Evolutionary conservation across 345 rosid species (phyloP).

Genomic region (Microcos paniculata): DNA sequence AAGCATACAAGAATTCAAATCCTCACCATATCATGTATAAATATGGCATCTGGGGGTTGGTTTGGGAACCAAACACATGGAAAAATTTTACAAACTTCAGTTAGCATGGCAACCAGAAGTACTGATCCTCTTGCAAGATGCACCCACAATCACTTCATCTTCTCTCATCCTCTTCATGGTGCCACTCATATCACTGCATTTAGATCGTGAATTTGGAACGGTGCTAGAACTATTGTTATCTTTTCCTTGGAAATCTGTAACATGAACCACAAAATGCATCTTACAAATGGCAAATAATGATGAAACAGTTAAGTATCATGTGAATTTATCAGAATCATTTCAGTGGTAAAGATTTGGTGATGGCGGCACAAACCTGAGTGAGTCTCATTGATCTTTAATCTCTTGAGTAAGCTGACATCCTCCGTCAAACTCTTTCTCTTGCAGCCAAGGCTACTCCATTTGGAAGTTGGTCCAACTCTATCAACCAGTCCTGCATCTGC

Average conservation of each 20-base stretch:
- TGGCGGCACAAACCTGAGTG: constrained; percentile 24
- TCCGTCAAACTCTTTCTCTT: constrained; percentile 56
- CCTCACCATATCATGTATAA: neutral
- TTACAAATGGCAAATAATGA: neutral
- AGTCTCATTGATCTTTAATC: constrained; percentile 42
- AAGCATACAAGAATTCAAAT: neutral
- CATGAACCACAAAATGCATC: neutral
- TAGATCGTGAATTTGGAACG: constrained; percentile 18
- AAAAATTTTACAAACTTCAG: neutral
- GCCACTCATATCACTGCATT: constrained; percentile 33
- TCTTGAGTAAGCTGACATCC: constrained; percentile 44
- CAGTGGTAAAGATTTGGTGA: neutral
- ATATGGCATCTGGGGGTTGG: neutral
- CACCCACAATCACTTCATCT: constrained; percentile 42
- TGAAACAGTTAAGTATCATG: neutral
- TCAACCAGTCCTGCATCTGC: constrained; percentile 29
- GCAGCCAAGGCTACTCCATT: constrained; percentile 20
- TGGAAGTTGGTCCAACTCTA: constrained; percentile 10
- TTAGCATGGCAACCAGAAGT: constrained; percentile 6
- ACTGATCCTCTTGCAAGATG: constrained; percentile 47
- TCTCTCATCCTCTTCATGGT: constrained; percentile 49
- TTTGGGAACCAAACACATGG: neutral
- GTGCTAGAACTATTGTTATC: neutral
- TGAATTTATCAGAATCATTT: neutral
- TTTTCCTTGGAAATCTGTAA: constrained; percentile 18